Evolutionary conservation across 805 yeast species (phyloP), one percentile per base, ranked within the genome.

Genomic region (Saccharomyces cerevisiae): DNA sequence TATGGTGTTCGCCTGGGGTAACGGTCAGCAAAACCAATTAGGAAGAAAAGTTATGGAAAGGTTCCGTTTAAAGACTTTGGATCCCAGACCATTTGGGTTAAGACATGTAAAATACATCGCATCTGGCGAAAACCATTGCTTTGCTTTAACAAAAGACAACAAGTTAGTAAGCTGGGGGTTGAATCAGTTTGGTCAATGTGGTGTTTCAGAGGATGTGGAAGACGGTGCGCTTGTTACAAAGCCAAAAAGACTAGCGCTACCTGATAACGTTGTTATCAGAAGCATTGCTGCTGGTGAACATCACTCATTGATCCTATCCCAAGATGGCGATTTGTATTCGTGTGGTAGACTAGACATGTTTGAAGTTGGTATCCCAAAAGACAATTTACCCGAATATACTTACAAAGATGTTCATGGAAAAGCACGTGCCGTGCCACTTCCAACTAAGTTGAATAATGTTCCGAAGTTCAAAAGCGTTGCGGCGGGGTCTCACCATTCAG

Each of bases 181-280:
- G 64, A 94, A 94, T 69, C 97, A 94, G 71, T 94, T 82, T 67
- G 98, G 98, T 24, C 99, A 94, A 73, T 89, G 97, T 76, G 98
- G 96, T 55, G 76, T 84, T 26, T 76, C 87, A 14, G 84, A 85
- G 36, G 82, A 81, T 51, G 80, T 87, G 53, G 94, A 86, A 64
- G 96, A 89, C 70, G 97, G 96, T 24, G 87, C 94, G 1, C 77
- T 88, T 54, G 82, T 94, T 48, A 74, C 83, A 9, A 80, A 76
- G 51, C 98, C 99, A 27, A 87, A 91, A 0, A 79, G 79, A 53
- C 85, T 91, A 47, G 76, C 77, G n/a, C 75, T 78, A 14, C 79
- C 94, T 49, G 76, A 81, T 4, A 84, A 76, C 27, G 80, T 83
- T 60, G 80, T 87, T 50, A 69, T 72, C 2, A 76, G 75, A 29